Base-by-base conservation (phyloP, 208 protist genomes). In the Wallacemonas sp. region DNA sequence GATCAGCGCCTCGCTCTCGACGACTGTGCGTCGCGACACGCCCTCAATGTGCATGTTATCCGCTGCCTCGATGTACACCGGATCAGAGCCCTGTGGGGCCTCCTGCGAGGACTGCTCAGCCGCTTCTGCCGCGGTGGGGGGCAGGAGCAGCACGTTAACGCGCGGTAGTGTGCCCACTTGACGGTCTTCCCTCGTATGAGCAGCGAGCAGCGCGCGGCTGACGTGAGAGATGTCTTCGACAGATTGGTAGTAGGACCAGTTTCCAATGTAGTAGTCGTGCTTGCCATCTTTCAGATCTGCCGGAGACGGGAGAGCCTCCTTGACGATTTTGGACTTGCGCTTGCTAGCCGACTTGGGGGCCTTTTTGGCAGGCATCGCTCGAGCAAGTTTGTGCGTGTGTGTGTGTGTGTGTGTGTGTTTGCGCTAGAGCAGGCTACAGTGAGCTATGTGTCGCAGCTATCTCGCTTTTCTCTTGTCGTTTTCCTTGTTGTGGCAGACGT, bases 221-320 rank as follows among this genome's bases (percentile, higher is more conserved):
- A 91, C 82, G 1, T 77, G 66, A n/a, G 62, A 75, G 39, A 96
- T 65, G 49, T 72, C 68, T 58, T 84, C 79, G 41, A 94, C 59
- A 0, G 70, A 72, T 19, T 79, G 26, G 56, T 80, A 82, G 46
- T 56, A 66, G 21, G 87, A 96, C 88, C 90, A 96, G 26, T 78
- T 75, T 11, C 85, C 85, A 63, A 96, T 80, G 73, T 90, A 96
- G 31, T 85, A 82, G 26, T 81, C 81, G 54, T 67, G 66, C 21
- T 53, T 15, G 2, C 87, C 90, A 55, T 87, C 69, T 26, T 72
- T 68, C 36, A 96, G 26, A n/a, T 79, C 79, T 8, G 38, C 51
- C 1, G 85, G 80, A 42, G 88, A 79, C 2, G 80, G 77, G n/a
- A 96, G 72, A 46, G 77, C 75, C 66, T 94, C 90, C 65, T 91